phyloP scores from a whole-genome alignment of 2,329 filamentous ascomycete genomes.

The Ophiocordyceps australis region DNA sequence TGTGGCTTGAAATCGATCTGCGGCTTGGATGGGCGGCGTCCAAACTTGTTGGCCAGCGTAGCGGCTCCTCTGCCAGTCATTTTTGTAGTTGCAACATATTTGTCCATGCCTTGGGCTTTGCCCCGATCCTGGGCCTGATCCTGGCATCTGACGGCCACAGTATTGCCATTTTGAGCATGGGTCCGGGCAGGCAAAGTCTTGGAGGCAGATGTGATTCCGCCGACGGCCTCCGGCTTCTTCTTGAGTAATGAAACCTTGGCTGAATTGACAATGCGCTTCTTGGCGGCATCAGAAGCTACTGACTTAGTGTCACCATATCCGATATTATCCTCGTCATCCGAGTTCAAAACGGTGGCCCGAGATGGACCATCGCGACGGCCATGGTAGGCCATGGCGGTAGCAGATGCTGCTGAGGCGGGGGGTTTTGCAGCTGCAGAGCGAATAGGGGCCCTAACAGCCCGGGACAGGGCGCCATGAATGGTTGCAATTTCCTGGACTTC shows the following conservation, averaged over 20 bases:
- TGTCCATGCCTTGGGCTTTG: conserved; percentile 5
- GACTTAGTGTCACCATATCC: too few relatives aligned
- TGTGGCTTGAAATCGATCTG: background rate
- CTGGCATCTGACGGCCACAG: too few relatives aligned
- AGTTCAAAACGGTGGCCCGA: conserved; percentile 21
- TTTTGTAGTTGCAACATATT: conserved; percentile 1
- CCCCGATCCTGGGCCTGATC: conserved; percentile 2
- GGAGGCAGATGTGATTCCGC: conserved; percentile 1
- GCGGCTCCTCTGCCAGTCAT: background rate
- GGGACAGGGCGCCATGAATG: conserved; percentile 26
- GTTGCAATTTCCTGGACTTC: conserved; percentile 35
- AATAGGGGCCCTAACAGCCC: too few relatives aligned
- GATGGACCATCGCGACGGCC: too few relatives aligned
- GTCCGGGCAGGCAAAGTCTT: conserved; percentile 1
- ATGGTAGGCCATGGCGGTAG: too few relatives aligned
- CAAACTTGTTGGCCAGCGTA: conserved; percentile 4
- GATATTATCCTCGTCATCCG: conserved; percentile 11
- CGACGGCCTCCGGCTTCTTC: conserved; percentile 3
- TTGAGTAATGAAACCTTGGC: conserved; percentile 6
- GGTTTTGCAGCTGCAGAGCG: too few relatives aligned
- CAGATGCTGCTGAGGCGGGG: too few relatives aligned
- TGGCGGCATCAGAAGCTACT: too few relatives aligned
- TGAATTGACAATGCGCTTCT: conserved; percentile 1
- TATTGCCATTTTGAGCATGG: too few relatives aligned
- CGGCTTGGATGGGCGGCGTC: conserved; percentile 1